phyloP scores from a whole-genome alignment of 768 basidiomycete genomes.

The Tricholoma bakamatsutake region DNA sequence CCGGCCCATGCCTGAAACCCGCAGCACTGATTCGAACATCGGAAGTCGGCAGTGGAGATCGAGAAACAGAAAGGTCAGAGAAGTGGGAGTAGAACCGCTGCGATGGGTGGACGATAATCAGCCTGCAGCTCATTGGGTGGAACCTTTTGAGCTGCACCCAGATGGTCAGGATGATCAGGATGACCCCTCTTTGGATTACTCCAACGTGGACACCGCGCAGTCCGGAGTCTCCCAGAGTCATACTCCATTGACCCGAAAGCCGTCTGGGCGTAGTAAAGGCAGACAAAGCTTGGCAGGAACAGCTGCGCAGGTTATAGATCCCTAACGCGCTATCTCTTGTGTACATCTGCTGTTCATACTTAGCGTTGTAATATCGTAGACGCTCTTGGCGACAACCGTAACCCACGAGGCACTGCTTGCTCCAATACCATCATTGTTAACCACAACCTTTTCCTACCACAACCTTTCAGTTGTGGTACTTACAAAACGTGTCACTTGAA shows the following conservation, averaged over 20 bases:
- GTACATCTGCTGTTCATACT: background rate
- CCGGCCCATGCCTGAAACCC: constrained; percentile 17
- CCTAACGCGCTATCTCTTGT: background rate
- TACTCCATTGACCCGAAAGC: constrained; percentile 64
- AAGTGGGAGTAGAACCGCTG: constrained; percentile 53
- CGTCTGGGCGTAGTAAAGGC: constrained; percentile 52
- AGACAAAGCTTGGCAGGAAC: constrained; percentile 45
- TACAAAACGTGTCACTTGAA: background rate
- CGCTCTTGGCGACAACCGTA: background rate
- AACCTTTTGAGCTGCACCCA: constrained; percentile 33
- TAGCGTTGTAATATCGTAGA: background rate
- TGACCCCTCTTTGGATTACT: constrained; percentile 25
- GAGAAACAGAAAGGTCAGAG: constrained; percentile 52
- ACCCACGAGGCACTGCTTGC: constrained; percentile 9
- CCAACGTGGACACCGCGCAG: constrained; percentile 9
- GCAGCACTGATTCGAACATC: constrained; percentile 16
- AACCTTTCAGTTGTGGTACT: background rate
- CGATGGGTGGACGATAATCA: constrained; percentile 67
- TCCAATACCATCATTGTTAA: background rate
- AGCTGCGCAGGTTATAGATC: constrained; percentile 29
- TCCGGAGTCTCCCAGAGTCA: constrained; percentile 32
- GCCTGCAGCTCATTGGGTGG: constrained; percentile 57
- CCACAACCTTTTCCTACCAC: background rate
- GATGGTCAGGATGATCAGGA: constrained; percentile 37
- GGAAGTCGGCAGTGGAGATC: constrained; percentile 42